Conservation (phyloP, 495 filamentous ascomycete species). For the Hypoxylon rickii region DNA sequence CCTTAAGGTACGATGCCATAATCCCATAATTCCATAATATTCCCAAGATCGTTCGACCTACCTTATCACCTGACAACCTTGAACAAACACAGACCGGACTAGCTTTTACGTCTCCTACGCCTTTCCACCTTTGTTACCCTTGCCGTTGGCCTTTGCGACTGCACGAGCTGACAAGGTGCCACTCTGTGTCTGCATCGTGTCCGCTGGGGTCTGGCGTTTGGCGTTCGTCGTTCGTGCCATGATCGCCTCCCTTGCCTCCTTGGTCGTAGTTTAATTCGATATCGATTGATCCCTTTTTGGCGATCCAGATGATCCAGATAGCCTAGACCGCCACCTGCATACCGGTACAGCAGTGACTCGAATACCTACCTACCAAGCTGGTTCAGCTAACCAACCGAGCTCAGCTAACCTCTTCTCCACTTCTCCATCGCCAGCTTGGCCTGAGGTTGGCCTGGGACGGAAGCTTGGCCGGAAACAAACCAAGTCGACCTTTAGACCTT, state of each 20-base stretch:
- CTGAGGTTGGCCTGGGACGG: slow-evolving; percentile 8
- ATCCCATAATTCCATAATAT: too few relatives aligned
- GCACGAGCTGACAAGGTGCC: slow-evolving; percentile 9
- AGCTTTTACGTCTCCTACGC: too few relatives aligned
- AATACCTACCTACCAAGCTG: not conserved
- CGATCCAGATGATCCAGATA: slow-evolving; percentile 1
- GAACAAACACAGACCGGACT: slow-evolving; percentile 1
- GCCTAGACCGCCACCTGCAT: slow-evolving; percentile 12
- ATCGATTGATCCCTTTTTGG: slow-evolving; percentile 13
- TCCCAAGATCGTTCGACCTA: slow-evolving; percentile 14
- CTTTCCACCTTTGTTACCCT: too few relatives aligned
- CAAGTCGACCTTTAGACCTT: not conserved
- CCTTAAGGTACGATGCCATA: too few relatives aligned
- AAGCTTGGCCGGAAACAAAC: slow-evolving; percentile 13
- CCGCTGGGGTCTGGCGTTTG: slow-evolving; percentile 4
- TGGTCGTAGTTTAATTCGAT: slow-evolving; percentile 11
- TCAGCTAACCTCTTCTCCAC: slow-evolving; percentile 18
- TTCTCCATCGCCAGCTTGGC: not conserved
- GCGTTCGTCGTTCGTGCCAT: slow-evolving; percentile 15
- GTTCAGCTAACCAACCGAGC: too few relatives aligned
- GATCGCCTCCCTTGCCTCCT: slow-evolving; percentile 14
- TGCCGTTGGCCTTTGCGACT: too few relatives aligned
- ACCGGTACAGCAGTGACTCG: too few relatives aligned
- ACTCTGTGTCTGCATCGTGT: not conserved
- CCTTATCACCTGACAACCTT: slow-evolving; percentile 21